phyloP scores from a whole-genome alignment of 495 filamentous ascomycete species.

The Aspergillus coremiiformis region DNA sequence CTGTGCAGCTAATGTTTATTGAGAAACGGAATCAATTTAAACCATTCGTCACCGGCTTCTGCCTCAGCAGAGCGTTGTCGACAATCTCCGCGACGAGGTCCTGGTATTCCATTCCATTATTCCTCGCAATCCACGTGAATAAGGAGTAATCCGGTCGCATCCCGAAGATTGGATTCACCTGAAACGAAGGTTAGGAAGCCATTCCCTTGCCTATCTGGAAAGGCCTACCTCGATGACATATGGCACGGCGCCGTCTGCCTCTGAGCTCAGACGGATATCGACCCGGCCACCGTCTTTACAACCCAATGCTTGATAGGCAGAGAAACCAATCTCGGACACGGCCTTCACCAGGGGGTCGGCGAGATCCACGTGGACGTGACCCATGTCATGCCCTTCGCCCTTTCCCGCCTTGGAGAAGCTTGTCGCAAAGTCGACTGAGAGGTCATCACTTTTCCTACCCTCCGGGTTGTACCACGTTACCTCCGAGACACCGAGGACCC shows the following conservation, averaged over 20 bases:
- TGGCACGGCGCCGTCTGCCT: neutral
- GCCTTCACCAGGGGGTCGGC: neutral
- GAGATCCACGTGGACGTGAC: neutral
- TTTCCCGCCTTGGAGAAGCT: neutral
- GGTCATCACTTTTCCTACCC: neutral
- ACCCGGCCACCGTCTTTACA: slow-evolving; percentile 9
- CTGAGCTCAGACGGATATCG: slow-evolving; percentile 2
- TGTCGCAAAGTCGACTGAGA: slow-evolving; percentile 4
- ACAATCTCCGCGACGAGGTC: neutral
- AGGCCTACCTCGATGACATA: slow-evolving; percentile 8
- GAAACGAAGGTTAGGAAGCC: neutral
- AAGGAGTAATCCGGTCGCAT: neutral
- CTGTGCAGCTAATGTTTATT: no score
- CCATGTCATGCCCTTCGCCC: neutral
- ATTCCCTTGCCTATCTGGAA: neutral
- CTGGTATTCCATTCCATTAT: slow-evolving; percentile 1
- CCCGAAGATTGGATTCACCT: neutral
- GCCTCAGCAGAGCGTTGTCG: neutral
- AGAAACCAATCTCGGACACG: neutral
- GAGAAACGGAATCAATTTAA: neutral
- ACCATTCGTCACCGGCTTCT: neutral
- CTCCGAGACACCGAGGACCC: slow-evolving; percentile 5
- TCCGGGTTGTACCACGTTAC: slow-evolving; percentile 2
- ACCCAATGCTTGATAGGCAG: slow-evolving; percentile 1
- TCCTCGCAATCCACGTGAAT: neutral